A percentile compares a stretch with the other conserved stretches of the same genome.
Evolutionary conservation across 1,139 yeast genomes (phyloP).

Genomic region (Kurtzmaniella quercitrusa): DNA sequence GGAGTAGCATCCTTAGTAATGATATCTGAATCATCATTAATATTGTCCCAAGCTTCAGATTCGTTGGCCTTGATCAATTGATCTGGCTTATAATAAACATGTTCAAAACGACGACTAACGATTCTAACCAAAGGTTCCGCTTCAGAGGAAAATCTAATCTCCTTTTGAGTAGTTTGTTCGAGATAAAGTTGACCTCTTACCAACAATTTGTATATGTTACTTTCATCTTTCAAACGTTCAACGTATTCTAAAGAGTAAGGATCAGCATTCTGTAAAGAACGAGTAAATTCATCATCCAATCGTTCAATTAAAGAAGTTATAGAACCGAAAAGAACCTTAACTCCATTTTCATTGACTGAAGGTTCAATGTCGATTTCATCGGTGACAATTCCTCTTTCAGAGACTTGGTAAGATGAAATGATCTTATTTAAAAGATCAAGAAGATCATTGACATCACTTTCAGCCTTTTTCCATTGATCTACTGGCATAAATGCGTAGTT

Average conservation of each 20-base stretch:
- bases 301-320: slow-evolving; percentile 85
- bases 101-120: slow-evolving; percentile 83
- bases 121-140: slow-evolving; percentile 72
- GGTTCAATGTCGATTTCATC: slow-evolving; percentile 84
- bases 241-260: slow-evolving; percentile 95
- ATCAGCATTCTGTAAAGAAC: slow-evolving; percentile 82
- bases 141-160: slow-evolving; percentile 29
- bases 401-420: slow-evolving; percentile 52
- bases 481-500: slow-evolving; percentile 71
- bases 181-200: slow-evolving; percentile 83
- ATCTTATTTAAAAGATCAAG: slow-evolving; percentile 67
- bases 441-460: slow-evolving; percentile 57
- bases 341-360: slow-evolving; percentile 58
- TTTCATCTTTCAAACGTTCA: slow-evolving; percentile 86
- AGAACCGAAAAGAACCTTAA: slow-evolving; percentile 77
- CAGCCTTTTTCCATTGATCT: slow-evolving; percentile 76
- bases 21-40: slow-evolving; percentile 35
- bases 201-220: slow-evolving; percentile 67
- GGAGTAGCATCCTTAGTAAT: slow-evolving; percentile 31
- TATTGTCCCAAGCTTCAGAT: slow-evolving; percentile 60
- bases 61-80: slow-evolving; percentile 70
- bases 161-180: slow-evolving; percentile 57
- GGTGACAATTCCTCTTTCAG: slow-evolving; percentile 71
- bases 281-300: slow-evolving; percentile 89
- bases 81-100: slow-evolving; percentile 87